phyloP scores from a whole-genome alignment of 441 rosid genomes.

The Arabidopsis lyrata region DNA sequence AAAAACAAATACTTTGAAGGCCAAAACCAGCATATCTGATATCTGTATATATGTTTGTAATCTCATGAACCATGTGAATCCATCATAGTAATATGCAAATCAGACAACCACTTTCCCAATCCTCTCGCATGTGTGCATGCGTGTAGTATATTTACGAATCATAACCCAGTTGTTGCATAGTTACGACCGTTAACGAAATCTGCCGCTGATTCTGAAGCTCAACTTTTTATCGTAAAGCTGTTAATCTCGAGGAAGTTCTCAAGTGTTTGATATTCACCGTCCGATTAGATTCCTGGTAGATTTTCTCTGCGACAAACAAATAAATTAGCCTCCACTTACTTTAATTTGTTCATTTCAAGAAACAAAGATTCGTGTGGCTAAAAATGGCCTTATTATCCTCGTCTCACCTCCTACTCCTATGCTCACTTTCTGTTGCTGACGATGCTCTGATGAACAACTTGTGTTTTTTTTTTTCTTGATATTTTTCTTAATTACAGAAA shows the following conservation, averaged over 20 bases:
- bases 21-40: neutral
- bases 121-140: slow-evolving; percentile 25
- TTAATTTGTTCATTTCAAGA: slow-evolving; percentile 28
- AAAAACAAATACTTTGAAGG: neutral
- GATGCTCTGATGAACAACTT: slow-evolving; percentile 33
- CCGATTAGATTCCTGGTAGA: slow-evolving; percentile 19
- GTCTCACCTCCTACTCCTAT: slow-evolving; percentile 7
- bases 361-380: slow-evolving; percentile 32
- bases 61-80: slow-evolving; percentile 6
- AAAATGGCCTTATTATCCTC: slow-evolving; percentile 20
- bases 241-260: slow-evolving; percentile 19
- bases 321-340: neutral
- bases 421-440: slow-evolving; percentile 35
- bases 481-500: neutral
- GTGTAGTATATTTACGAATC: slow-evolving; percentile 21
- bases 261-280: slow-evolving; percentile 21
- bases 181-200: slow-evolving; percentile 35
- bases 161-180: no score
- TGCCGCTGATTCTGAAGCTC: slow-evolving; percentile 26
- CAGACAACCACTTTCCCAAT: slow-evolving; percentile 21
- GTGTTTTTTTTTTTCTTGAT: neutral
- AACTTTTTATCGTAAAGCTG: slow-evolving; percentile 20
- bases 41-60: neutral
- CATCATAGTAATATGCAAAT: slow-evolving; percentile 27
- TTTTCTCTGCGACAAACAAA: neutral